Evolutionary conservation across 2,329 filamentous ascomycete genomes (phyloP).

Genomic region (Penicillium janthinellum): DNA sequence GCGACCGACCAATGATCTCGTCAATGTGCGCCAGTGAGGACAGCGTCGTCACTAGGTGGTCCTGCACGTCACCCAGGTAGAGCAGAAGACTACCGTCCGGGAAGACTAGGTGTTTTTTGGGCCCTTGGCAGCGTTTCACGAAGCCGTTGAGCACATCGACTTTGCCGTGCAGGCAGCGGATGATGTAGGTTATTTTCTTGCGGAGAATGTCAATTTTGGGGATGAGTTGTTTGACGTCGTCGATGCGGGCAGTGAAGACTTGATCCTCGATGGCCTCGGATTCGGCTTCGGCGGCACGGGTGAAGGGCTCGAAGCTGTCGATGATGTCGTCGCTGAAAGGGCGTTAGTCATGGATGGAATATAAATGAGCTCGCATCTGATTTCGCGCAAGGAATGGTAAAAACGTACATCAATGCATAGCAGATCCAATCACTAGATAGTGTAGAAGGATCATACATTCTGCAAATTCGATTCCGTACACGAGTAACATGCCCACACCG

Average conservation of each 20-base stretch:
- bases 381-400: background rate
- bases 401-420: slow-evolving; percentile 86
- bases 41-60: slow-evolving; percentile 98
- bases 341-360: background rate
- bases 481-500: slow-evolving; percentile 81
- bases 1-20: slow-evolving; percentile 89
- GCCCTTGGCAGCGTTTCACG: slow-evolving; percentile 85
- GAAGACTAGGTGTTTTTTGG: slow-evolving; percentile 84
- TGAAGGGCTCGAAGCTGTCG: slow-evolving; percentile 86
- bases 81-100: slow-evolving; percentile 92
- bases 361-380: background rate
- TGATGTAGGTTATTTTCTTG: slow-evolving; percentile 88
- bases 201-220: slow-evolving; percentile 83
- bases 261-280: slow-evolving; percentile 93
- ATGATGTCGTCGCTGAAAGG: slow-evolving; percentile 81
- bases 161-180: slow-evolving; percentile 88
- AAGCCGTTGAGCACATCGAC: slow-evolving; percentile 95
- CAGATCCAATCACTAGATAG: slow-evolving; percentile 97
- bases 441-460: slow-evolving; percentile 86
- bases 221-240: slow-evolving; percentile 83
- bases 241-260: slow-evolving; percentile 85
- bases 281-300: slow-evolving; percentile 78
- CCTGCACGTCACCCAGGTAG: slow-evolving; percentile 95
- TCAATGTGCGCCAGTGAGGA: slow-evolving; percentile 91
- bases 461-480: slow-evolving; percentile 83